phyloP scores from a whole-genome alignment of 1,284 basidiomycete species.

The Ceratobasidium sp. region DNA sequence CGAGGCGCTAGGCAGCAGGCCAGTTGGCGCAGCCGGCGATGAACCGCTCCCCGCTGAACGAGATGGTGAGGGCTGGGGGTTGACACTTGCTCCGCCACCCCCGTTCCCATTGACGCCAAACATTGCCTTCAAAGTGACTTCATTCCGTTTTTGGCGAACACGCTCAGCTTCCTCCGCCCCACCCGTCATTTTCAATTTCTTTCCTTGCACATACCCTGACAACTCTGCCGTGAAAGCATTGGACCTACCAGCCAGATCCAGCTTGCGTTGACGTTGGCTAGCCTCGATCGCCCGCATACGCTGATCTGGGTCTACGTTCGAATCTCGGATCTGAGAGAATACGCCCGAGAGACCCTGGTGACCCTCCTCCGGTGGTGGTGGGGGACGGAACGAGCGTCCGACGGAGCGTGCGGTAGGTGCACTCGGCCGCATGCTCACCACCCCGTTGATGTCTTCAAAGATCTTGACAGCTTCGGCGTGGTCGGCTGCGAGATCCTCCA shows the following conservation, averaged over 20 bases:
- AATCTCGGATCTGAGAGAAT: conserved; percentile 86
- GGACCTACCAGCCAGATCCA: conserved; percentile 72
- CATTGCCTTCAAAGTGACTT: conserved; percentile 88
- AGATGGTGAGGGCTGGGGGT: conserved; percentile 22
- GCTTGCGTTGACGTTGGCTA: conserved; percentile 80
- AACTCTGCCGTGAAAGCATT: conserved; percentile 88
- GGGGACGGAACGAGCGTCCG: conserved; percentile 64
- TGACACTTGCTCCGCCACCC: conserved; percentile 22
- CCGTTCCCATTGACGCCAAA: conserved; percentile 57
- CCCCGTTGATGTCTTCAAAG: conserved; percentile 87
- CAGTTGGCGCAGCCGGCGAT: conserved; percentile 12
- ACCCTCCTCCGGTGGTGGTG: conserved; percentile 69
- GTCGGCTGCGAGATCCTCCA: conserved; percentile 89
- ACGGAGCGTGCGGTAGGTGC: conserved; percentile 50
- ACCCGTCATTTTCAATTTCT: conserved; percentile 92
- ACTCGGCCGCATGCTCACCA: conserved; percentile 75
- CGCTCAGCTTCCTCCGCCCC: conserved; percentile 92
- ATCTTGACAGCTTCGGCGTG: conserved; percentile 88
- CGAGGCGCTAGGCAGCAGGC: conserved; percentile 2
- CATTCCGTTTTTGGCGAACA: conserved; percentile 82
- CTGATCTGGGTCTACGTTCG: conserved; percentile 78
- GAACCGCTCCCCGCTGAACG: conserved; percentile 13
- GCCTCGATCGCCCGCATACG: conserved; percentile 91
- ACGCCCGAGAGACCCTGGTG: conserved; percentile 72
- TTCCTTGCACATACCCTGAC: conserved; percentile 80